These are phyloP conservation scores for Liriodendron chinense DNA, from an alignment of 164 flowering plant species.

Conservation along the genomic window DNA sequence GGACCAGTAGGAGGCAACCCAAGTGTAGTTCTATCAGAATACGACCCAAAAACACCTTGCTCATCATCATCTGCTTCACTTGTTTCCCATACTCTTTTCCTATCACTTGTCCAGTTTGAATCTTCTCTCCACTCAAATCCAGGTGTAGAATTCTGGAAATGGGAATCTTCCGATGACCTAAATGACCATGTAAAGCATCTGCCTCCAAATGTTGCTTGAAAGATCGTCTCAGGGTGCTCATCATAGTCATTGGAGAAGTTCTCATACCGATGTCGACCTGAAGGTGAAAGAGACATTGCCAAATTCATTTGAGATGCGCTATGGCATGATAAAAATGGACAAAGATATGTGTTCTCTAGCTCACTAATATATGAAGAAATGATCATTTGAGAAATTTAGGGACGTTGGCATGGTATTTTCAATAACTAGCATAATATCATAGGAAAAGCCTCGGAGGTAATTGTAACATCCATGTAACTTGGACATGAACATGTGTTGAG, in stretches of 20 bases:
- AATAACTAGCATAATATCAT: not conserved
- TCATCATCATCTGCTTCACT: slow-evolving; percentile 37
- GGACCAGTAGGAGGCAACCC: slow-evolving; percentile 79
- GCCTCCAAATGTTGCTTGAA: slow-evolving; percentile 52
- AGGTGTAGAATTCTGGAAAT: slow-evolving; percentile 29
- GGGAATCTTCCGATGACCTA: slow-evolving; percentile 22
- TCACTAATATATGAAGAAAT: not conserved
- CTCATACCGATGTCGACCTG: slow-evolving; percentile 45
- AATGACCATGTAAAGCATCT: slow-evolving; percentile 60
- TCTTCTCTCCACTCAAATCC: slow-evolving; percentile 67
- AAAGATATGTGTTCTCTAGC: not conserved
- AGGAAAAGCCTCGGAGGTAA: not conserved
- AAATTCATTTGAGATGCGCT: not conserved
- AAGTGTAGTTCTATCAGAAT: slow-evolving; percentile 61
- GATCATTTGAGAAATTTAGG: not conserved
- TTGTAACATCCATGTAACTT: no score
- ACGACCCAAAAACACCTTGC: slow-evolving; percentile 41
- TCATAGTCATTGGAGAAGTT: slow-evolving; percentile 38
- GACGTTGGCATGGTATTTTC: not conserved
- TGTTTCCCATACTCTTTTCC: slow-evolving; percentile 37
- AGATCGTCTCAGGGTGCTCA: slow-evolving; percentile 39
- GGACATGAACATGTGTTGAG: not conserved
- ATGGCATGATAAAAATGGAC: not conserved
- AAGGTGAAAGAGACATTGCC: slow-evolving; percentile 8
- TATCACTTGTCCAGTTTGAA: slow-evolving; percentile 27